Percentiles rank a stretch among this genome's conserved stretches.
These are phyloP conservation scores for Saccharata proteae DNA, from an alignment of 2,329 filamentous ascomycete species.

Conservation along the genomic window DNA sequence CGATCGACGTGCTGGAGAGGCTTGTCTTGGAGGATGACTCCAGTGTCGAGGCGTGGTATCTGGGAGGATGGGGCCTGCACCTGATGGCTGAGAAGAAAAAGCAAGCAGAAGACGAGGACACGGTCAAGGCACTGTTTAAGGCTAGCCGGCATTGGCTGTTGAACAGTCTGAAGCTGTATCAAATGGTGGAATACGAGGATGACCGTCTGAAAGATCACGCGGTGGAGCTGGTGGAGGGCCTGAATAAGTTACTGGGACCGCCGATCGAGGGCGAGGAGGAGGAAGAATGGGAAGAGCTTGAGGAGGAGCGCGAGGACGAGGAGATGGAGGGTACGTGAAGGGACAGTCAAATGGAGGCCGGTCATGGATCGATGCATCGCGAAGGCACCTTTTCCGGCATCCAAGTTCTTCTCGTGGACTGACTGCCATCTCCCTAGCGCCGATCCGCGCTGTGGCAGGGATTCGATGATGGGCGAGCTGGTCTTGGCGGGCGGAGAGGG, in stretches of 20 bases:
- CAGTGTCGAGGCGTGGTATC: conserved; percentile 93
- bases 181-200: conserved; percentile 72
- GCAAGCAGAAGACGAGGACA: conserved; percentile 27
- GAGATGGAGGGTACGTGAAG: conserved; percentile 27
- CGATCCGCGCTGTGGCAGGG: no score
- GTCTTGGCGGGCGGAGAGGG: neutral
- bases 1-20: conserved; percentile 72
- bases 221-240: conserved; percentile 49
- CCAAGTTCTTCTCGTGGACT: neutral
- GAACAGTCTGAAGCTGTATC: conserved; percentile 69
- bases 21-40: conserved; percentile 81
- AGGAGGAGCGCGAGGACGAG: conserved; percentile 25
- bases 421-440: neutral
- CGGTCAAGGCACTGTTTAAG: conserved; percentile 51
- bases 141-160: conserved; percentile 74
- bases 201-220: conserved; percentile 65
- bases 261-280: conserved; percentile 30
- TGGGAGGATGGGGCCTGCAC: conserved; percentile 88
- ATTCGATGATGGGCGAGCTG: no score
- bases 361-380: neutral
- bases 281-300: conserved; percentile 26
- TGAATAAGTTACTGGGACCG: conserved; percentile 33
- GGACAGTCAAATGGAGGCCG: neutral
- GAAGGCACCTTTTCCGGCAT: neutral
- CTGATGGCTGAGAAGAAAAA: conserved; percentile 61